Evolutionary conservation across 345 rosid genomes (phyloP).

Genomic region (Salix suchowensis): DNA sequence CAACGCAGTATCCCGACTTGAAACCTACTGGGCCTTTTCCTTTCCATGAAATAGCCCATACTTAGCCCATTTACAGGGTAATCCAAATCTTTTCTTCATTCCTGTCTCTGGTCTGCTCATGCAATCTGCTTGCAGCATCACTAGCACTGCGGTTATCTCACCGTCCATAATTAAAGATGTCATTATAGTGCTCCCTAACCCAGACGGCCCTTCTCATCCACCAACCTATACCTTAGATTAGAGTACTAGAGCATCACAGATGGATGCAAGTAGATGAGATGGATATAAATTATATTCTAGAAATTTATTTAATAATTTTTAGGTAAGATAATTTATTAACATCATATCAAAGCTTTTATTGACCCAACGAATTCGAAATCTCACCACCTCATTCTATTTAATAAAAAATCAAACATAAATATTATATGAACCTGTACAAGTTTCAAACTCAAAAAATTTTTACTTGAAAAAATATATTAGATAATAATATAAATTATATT

Average conservation of each 20-base stretch:
- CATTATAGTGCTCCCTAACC: neutral
- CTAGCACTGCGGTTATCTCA: neutral
- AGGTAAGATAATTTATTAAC: rapidly evolving
- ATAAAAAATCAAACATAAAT: too few relatives aligned
- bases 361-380: too few relatives aligned
- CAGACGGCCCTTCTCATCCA: neutral
- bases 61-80: neutral
- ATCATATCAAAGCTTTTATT: too few relatives aligned
- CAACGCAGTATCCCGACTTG: too few relatives aligned
- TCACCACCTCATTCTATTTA: too few relatives aligned
- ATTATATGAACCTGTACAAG: rapidly evolving
- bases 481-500: too few relatives aligned
- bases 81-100: neutral
- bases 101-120: neutral
- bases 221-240: neutral
- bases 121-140: neutral
- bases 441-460: too few relatives aligned
- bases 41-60: neutral
- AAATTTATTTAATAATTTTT: too few relatives aligned
- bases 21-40: neutral
- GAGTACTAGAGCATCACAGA: neutral
- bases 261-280: neutral
- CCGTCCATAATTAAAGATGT: neutral
- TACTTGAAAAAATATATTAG: rapidly evolving
- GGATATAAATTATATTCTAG: too few relatives aligned